phyloP scores from a whole-genome alignment of 2,329 filamentous ascomycete species.

The Chrysosporium keratinophilum region DNA sequence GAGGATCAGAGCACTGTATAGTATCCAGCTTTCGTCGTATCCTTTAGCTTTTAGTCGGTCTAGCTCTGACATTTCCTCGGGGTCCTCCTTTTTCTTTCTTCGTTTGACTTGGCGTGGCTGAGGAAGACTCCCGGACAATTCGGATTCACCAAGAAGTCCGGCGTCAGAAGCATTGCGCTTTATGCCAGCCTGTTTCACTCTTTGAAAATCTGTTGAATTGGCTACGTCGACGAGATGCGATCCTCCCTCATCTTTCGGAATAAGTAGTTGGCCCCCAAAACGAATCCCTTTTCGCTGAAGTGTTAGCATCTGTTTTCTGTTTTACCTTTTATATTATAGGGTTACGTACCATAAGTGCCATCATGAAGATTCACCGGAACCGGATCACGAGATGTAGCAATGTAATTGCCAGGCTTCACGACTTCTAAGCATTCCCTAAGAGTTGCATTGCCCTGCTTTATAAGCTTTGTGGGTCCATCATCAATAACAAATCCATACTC shows the following conservation, averaged over 20 bases:
- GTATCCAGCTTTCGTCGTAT: conserved; percentile 34
- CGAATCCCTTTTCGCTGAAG: conserved; percentile 10
- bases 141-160: neutral
- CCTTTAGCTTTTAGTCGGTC: conserved; percentile 33
- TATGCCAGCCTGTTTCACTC: neutral
- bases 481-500: conserved; percentile 40
- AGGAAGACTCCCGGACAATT: neutral
- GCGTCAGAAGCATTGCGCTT: conserved; percentile 6
- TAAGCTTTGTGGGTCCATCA: conserved; percentile 25
- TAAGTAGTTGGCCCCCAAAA: neutral
- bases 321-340: neutral
- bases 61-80: conserved; percentile 28
- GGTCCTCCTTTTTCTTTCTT: conserved; percentile 14
- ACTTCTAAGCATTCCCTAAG: conserved; percentile 33
- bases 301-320: neutral
- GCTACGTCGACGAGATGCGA: neutral
- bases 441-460: conserved; percentile 35
- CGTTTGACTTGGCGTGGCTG: neutral
- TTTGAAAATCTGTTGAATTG: neutral
- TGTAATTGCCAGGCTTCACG: conserved; percentile 28
- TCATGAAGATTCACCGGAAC: conserved; percentile 22
- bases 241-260: neutral
- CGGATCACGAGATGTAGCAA: conserved; percentile 28
- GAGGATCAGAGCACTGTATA: conserved; percentile 31
- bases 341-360: conserved; percentile 25